Evolutionary conservation across 331 rosid genomes (phyloP).

Genomic region (Arachis monticola): DNA sequence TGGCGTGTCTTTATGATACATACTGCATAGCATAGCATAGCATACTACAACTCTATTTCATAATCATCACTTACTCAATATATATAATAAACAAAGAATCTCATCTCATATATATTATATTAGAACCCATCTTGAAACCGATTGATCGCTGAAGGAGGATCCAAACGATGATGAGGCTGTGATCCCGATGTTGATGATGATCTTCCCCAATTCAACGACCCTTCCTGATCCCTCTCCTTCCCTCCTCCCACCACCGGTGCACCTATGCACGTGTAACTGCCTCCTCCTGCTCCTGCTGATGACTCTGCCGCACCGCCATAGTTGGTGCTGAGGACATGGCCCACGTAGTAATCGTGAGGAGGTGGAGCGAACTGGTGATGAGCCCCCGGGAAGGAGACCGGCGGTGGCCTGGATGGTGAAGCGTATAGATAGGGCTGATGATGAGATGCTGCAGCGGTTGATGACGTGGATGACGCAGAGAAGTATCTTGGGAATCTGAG

Average conservation of each 20-base stretch:
- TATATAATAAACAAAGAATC: slow-evolving; percentile 2
- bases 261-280: slow-evolving; percentile 77
- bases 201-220: slow-evolving; percentile 65
- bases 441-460: slow-evolving; percentile 39
- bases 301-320: slow-evolving; percentile 2
- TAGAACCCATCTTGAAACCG: slow-evolving; percentile 92
- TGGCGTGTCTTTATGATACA: slow-evolving; percentile 53
- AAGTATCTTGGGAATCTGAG: slow-evolving; percentile 78
- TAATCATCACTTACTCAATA: no score
- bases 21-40: slow-evolving; percentile 32
- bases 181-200: slow-evolving; percentile 45
- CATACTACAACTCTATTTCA: slow-evolving; percentile 27
- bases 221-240: slow-evolving; percentile 57
- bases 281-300: slow-evolving; percentile 29
- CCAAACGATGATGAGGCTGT: slow-evolving; percentile 50
- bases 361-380: slow-evolving; percentile 45
- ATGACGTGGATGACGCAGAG: slow-evolving; percentile 66
- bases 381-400: slow-evolving; percentile 46
- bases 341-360: slow-evolving; percentile 70
- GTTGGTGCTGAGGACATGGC: slow-evolving; percentile 75
- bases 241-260: slow-evolving; percentile 73
- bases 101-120: slow-evolving; percentile 11
- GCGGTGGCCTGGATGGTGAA: slow-evolving; percentile 57
- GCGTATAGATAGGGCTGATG: slow-evolving; percentile 55
- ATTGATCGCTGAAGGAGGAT: slow-evolving; percentile 65